Base-by-base conservation (phyloP, 371 early-diverging fungal genomes). In the Zopfochytrium polystomum region DNA sequence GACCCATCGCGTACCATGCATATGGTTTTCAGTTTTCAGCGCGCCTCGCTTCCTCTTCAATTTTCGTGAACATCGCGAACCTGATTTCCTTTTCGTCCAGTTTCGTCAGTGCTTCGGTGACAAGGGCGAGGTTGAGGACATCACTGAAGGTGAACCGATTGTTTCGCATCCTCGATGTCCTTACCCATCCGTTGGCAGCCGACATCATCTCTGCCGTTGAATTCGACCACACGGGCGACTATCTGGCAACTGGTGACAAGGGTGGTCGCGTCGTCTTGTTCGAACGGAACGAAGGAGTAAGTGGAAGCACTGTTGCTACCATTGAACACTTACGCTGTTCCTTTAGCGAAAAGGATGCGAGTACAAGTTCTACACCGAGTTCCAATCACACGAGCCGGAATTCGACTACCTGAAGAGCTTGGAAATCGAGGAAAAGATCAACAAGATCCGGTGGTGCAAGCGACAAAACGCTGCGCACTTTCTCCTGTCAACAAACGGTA, bases 361-460 rank as follows among this genome's bases (percentile, higher is more conserved):
- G 74, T 98, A 97, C 85, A 92, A 92, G 78, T 98, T 98, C n/a
- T n/a, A n/a, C n/a, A n/a, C n/a, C n/a, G n/a, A n/a, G n/a, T n/a
- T n/a, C n/a, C n/a, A n/a, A n/a, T n/a, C n/a, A n/a, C n/a, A n/a
- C n/a, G n/a, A n/a, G n/a, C n/a, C n/a, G n/a, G n/a, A n/a, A n/a
- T n/a, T 99, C 70, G 99, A 99, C 78, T 98, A 98, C 75, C 85
- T 99, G 57, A 98, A 99, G 82, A 93, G 93, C 82, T 84, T 98
- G 74, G 99, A 98, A 73, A 98, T 99, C 59, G 95, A 97, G 74
- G 99, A 99, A 69, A 97, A 98, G 76, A 98, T 99, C 76, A 97
- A 97, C 77, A 92, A 96, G 71, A 97, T 99, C 70, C 91, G 95
- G 63, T 95, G 97, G 94, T 91, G 94, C 77, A 87, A 85, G 68